Evolutionary conservation across 1,284 basidiomycete genomes (phyloP).

Genomic region (Irpex rosettiformis): DNA sequence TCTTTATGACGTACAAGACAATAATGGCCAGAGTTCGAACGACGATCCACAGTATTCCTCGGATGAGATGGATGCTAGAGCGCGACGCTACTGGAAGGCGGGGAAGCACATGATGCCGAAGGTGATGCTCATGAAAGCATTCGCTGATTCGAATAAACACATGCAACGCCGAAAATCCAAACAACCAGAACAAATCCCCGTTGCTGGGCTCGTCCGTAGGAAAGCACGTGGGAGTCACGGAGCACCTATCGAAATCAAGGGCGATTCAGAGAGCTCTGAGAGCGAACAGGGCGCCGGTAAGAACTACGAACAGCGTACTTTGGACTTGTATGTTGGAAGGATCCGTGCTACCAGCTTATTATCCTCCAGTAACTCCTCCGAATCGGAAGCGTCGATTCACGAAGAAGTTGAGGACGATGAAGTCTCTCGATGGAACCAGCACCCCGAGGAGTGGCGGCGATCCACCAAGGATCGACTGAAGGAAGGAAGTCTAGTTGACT

Average conservation of each 20-base stretch:
- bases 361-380: neutral
- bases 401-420: neutral
- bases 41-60: neutral
- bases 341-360: neutral
- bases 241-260: neutral
- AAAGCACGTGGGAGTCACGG: neutral
- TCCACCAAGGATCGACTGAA: neutral
- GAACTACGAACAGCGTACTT: no score
- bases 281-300: neutral
- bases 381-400: neutral
- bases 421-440: neutral
- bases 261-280: conserved; percentile 6
- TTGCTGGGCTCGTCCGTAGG: conserved; percentile 1
- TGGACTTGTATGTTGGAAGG: no score
- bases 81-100: neutral
- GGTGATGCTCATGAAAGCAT: neutral
- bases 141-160: neutral
- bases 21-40: neutral
- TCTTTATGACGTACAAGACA: no score
- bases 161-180: neutral
- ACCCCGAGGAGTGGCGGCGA: neutral
- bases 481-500: neutral
- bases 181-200: neutral
- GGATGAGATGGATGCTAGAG: neutral
- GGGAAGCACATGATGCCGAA: neutral